Evolutionary conservation across 1,139 yeast genomes (phyloP).

Genomic region (Eremothecium cymbalariae): DNA sequence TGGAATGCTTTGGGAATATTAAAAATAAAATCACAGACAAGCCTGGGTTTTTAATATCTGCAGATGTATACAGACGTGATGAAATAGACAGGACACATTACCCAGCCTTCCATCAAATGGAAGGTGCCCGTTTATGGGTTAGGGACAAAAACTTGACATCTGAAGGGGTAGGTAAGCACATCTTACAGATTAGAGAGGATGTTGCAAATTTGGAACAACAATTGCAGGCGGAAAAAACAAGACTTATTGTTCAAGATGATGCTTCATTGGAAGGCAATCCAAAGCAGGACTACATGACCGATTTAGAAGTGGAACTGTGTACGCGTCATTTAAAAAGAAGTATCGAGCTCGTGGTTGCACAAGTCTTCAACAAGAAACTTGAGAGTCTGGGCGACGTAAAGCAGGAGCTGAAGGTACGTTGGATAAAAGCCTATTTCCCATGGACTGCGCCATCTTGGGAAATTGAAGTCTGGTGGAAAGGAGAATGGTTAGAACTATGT

Average conservation of each 20-base stretch:
- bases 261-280: conserved; percentile 54
- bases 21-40: conserved; percentile 38
- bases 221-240: conserved; percentile 43
- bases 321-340: conserved; percentile 78
- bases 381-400: conserved; percentile 60
- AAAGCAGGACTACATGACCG: conserved; percentile 68
- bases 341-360: conserved; percentile 70
- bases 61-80: conserved; percentile 93
- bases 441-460: conserved; percentile 99
- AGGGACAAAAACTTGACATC: conserved; percentile 27
- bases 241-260: conserved; percentile 64
- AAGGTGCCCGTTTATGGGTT: conserved; percentile 87
- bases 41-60: conserved; percentile 86
- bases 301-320: conserved; percentile 57
- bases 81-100: conserved; percentile 94
- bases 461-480: conserved; percentile 98
- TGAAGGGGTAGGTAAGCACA: conserved; percentile 16
- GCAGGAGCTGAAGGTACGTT: conserved; percentile 69
- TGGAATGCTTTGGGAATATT: conserved; percentile 53
- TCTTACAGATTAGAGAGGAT: conserved; percentile 29
- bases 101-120: conserved; percentile 97
- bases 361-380: conserved; percentile 61
- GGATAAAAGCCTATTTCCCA: conserved; percentile 96
- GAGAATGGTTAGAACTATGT: conserved; percentile 95
- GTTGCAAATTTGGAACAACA: conserved; percentile 32